phyloP scores from a whole-genome alignment of 1,139 yeast genomes.

The Magnusiomyces fungicola region DNA sequence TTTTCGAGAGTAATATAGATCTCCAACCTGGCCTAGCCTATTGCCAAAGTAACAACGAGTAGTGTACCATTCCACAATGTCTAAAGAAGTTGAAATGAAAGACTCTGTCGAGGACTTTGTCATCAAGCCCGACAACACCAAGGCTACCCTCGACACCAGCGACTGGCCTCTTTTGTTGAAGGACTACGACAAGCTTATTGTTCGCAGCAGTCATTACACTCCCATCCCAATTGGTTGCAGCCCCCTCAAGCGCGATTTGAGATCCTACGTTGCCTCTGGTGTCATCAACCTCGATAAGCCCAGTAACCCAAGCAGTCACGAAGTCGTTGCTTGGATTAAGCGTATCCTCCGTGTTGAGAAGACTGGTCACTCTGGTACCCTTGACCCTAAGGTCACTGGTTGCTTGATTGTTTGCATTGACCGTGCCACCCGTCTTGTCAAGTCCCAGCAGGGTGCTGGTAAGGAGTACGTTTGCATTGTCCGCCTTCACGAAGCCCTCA shows the following conservation, averaged over 20 bases:
- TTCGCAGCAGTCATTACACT: constrained; percentile 93
- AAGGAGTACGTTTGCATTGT: constrained; percentile 98
- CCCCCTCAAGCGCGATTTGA: constrained; percentile 89
- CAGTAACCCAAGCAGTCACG: constrained; percentile 95
- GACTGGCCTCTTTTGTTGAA: constrained; percentile 94
- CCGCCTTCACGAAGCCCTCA: constrained; percentile 86
- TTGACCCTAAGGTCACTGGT: constrained; percentile 93
- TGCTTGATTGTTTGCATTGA: constrained; percentile 97
- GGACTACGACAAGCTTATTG: constrained; percentile 87
- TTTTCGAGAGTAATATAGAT: too few relatives aligned
- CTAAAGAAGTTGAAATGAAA: constrained; percentile 25
- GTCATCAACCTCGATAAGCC: constrained; percentile 97
- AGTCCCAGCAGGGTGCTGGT: constrained; percentile 99
- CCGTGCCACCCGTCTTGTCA: constrained; percentile 95
- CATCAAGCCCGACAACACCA: constrained; percentile 82
- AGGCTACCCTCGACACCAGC: constrained; percentile 75
- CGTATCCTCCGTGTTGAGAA: constrained; percentile 91
- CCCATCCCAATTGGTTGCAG: constrained; percentile 95
- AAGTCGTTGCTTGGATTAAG: constrained; percentile 98
- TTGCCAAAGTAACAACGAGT: too few relatives aligned
- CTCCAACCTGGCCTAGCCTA: too few relatives aligned
- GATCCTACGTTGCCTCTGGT: constrained; percentile 86
- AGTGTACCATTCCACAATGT: too few relatives aligned
- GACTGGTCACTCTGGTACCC: constrained; percentile 98
- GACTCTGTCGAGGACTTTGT: constrained; percentile 35